These are phyloP conservation scores for Fabrea salina DNA, from an alignment of 169 alveolate genomes.

Conservation along the genomic window DNA sequence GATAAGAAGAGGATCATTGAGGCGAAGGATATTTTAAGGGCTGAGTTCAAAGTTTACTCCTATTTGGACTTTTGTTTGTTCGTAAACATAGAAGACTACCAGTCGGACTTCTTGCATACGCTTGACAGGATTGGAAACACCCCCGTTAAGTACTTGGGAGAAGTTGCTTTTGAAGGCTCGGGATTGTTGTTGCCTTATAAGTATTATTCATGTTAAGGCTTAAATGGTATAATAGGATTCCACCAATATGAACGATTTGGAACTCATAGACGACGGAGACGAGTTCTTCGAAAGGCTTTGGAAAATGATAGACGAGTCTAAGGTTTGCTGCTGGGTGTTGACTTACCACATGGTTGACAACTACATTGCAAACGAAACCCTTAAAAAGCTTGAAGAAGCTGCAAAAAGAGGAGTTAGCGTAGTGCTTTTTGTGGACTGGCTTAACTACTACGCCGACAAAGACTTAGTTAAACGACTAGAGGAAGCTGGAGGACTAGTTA, in stretches of 20 bases:
- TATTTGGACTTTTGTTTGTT: not conserved
- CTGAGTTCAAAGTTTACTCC: not conserved
- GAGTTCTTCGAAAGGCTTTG: conserved; percentile 53
- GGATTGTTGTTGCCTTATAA: too few species aligned
- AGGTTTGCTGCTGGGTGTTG: conserved; percentile 52
- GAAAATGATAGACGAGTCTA: conserved; percentile 60
- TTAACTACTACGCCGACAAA: conserved; percentile 49
- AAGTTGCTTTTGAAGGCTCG: too few species aligned
- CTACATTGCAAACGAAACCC: conserved; percentile 61
- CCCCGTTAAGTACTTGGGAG: not conserved
- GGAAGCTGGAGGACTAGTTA: conserved; percentile 62
- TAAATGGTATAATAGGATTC: too few species aligned
- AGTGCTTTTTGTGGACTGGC: conserved; percentile 67
- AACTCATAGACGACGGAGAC: conserved; percentile 17
- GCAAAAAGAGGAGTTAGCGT: conserved; percentile 75
- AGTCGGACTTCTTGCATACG: not conserved
- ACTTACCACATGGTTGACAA: conserved; percentile 75
- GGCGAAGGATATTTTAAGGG: not conserved
- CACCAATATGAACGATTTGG: not conserved
- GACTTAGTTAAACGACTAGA: conserved; percentile 39
- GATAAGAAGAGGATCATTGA: not conserved
- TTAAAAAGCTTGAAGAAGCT: conserved; percentile 64
- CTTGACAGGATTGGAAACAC: not conserved
- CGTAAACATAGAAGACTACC: not conserved
- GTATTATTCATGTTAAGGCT: too few species aligned